These are phyloP conservation scores for Saturnispora quitensis DNA, from an alignment of 805 yeast species.

Conservation along the genomic window DNA sequence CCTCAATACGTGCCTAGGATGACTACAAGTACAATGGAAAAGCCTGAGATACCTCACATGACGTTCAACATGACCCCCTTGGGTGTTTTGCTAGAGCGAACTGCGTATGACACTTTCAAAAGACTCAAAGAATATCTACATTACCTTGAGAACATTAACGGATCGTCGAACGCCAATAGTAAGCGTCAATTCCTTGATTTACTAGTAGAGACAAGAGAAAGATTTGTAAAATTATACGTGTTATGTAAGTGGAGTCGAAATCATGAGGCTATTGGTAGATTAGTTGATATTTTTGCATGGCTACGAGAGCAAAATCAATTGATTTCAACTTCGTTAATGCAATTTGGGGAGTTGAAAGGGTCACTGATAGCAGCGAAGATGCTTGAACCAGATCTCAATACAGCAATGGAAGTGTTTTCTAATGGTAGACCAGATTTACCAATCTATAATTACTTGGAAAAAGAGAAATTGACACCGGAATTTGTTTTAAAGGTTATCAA, in stretches of 20 bases:
- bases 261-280: conserved; percentile 56
- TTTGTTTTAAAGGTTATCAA: conserved; percentile 52
- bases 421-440: conserved; percentile 71
- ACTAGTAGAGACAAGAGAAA: conserved; percentile 67
- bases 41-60: conserved; percentile 52
- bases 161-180: conserved; percentile 47
- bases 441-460: conserved; percentile 47
- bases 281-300: conserved; percentile 87
- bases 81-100: conserved; percentile 46
- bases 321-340: conserved; percentile 56
- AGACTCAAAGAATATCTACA: conserved; percentile 55
- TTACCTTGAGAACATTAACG: conserved; percentile 38
- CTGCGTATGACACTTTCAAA: conserved; percentile 53
- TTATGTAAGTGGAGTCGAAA: conserved; percentile 81
- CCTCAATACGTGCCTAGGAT: neutral
- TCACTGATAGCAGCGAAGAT: conserved; percentile 80
- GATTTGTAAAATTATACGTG: conserved; percentile 77
- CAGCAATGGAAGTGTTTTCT: conserved; percentile 77
- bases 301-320: conserved; percentile 65
- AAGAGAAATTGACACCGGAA: conserved; percentile 40
- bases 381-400: conserved; percentile 83
- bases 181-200: conserved; percentile 63
- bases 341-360: conserved; percentile 58
- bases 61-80: conserved; percentile 62
- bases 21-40: neutral